Evolutionary conservation across 2,329 filamentous ascomycete species (phyloP).

Genomic region (Xylaria sp.): DNA sequence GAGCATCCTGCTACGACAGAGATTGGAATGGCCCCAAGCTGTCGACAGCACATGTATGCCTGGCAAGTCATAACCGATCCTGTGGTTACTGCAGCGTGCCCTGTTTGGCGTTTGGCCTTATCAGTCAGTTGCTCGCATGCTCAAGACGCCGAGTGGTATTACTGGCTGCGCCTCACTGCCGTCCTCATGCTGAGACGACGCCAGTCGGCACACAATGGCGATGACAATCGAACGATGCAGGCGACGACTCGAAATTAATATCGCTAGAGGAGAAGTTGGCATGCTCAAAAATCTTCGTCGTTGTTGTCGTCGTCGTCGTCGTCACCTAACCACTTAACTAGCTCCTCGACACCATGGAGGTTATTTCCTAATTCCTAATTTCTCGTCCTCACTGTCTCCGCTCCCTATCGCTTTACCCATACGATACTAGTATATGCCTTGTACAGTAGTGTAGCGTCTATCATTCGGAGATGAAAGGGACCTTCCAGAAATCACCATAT

Average conservation of each 20-base stretch:
- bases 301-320: background rate
- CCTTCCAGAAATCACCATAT: constrained; percentile 1
- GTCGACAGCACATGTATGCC: constrained; percentile 17
- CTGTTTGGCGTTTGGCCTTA: constrained; percentile 6
- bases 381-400: constrained; percentile 23
- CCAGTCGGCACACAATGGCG: background rate
- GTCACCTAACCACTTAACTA: background rate
- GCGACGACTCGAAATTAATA: background rate
- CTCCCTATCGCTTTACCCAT: constrained; percentile 10
- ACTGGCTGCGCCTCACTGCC: constrained; percentile 7
- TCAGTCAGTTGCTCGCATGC: constrained; percentile 28
- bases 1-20: constrained; percentile 17
- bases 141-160: background rate
- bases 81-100: constrained; percentile 13
- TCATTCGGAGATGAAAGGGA: constrained; percentile 12
- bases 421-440: background rate
- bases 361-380: constrained; percentile 22
- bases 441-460: background rate
- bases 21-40: constrained; percentile 21
- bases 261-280: background rate
- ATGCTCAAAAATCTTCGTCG: constrained; percentile 13
- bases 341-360: constrained; percentile 10
- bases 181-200: constrained; percentile 7
- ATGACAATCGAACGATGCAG: constrained; percentile 15
- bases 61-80: constrained; percentile 10